Evolutionary conservation across 371 early-diverging fungal species (phyloP).

Genomic region (Lichtheimia ramosa): DNA sequence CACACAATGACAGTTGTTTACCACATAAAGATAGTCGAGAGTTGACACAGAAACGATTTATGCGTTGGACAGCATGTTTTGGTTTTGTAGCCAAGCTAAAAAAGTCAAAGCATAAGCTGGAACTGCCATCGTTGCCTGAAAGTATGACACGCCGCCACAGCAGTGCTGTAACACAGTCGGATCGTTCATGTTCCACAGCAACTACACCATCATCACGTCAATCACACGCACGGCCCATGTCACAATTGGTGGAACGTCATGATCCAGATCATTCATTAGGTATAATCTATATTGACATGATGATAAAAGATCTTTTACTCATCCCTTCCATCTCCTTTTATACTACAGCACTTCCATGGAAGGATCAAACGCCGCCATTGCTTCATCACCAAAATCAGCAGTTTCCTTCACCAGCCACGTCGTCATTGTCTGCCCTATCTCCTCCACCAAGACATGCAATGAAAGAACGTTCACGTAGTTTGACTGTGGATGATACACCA

Average conservation of each 20-base stretch:
- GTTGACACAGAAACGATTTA: constrained; percentile 9
- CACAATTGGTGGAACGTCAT: constrained; percentile 3
- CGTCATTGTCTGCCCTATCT: constrained; percentile 21
- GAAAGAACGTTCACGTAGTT: constrained; percentile 15
- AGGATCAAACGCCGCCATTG: constrained; percentile 5
- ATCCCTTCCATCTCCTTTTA: background rate
- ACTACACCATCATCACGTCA: background rate
- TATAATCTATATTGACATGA: background rate
- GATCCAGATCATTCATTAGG: constrained; percentile 1
- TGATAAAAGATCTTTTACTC: background rate
- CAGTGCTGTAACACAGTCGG: constrained; percentile 8
- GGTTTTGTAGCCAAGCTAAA: constrained; percentile 19
- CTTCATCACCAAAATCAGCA: background rate
- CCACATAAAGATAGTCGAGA: background rate
- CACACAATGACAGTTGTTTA: constrained; percentile 5
- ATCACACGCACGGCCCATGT: constrained; percentile 8
- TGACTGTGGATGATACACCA: constrained; percentile 8
- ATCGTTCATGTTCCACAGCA: constrained; percentile 2
- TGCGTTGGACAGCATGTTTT: constrained; percentile 22
- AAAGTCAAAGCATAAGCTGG: constrained; percentile 7
- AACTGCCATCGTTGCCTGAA: constrained; percentile 1
- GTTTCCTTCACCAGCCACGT: constrained; percentile 2
- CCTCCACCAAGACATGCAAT: constrained; percentile 25
- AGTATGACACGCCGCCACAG: background rate
- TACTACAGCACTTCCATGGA: constrained; percentile 4